Base-by-base conservation (phyloP, 805 yeast genomes). In the Kazachstania taianensis region DNA sequence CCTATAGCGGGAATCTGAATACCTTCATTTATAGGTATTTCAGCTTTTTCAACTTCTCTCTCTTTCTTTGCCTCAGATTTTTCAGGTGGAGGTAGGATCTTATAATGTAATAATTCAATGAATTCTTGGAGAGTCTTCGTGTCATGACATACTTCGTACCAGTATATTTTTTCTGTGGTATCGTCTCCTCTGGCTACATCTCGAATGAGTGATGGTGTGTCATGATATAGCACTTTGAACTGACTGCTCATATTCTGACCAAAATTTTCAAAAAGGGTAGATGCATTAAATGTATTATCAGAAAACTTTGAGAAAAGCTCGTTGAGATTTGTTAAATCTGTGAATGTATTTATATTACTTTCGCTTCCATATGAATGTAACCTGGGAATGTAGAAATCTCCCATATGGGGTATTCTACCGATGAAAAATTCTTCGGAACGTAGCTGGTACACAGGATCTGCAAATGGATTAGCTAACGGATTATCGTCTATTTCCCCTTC, bases 371-470 rank as follows among this genome's bases (percentile, higher is more conserved):
- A 52, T 2, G 50, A 41, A 34, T 45, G 50, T 16, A 49, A 35
- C 16, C 56, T 41, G 28, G 56, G 56, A 14, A 52, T 16, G 36
- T 52, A 52, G 20, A 52, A 52, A 38, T 52, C 55, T 33, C 56
- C 56, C 29, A 52, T 44, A 29, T 46, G 44, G 3, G 53, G 53
- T 8, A 52, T 38, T 40, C 55, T 44, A 9, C 51, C 49, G 17
- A 52, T 39, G 25, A 52, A 50, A 31, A 48, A 52, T 30, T 52
- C 56, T 15, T 45, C 42, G 7, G 40, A 41, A 29, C 56, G 43
- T 32, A 52, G 34, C 28, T 46, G 46, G 37, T 45, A 52, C n/a
- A 46, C 27, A 28, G 45, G 48, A 35, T 50, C 49, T 3, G 37
- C 42, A 41, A 37, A 52, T 10, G 56, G 53, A 25, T 48, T 40